Percentiles rank a stretch among this genome's conserved stretches.
Evolutionary conservation across 352 stramenopile species (phyloP).

Genomic region (Pelagophyceae sp.): DNA sequence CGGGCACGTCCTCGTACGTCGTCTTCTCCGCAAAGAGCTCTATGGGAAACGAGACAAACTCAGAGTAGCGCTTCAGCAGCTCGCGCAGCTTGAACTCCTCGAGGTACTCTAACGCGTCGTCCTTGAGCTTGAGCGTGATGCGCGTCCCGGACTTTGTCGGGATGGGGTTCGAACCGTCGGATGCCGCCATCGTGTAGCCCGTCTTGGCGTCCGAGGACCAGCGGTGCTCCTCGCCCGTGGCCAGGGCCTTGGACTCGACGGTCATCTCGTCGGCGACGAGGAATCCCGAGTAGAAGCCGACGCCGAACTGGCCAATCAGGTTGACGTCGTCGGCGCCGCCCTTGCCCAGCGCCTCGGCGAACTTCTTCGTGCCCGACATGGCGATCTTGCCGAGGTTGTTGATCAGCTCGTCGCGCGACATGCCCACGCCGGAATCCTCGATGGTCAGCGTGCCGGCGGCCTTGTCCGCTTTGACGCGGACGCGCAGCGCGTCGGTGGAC

Average conservation of each 20-base stretch:
- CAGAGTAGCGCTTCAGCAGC: conserved; percentile 53
- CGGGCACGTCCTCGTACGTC: conserved; percentile 54
- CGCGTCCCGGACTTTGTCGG: conserved; percentile 46
- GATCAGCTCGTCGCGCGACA: conserved; percentile 92
- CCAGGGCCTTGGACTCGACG: conserved; percentile 85
- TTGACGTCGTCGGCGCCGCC: conserved; percentile 64
- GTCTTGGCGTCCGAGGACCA: conserved; percentile 38
- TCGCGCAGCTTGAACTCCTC: conserved; percentile 55
- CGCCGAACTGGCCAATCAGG: conserved; percentile 95
- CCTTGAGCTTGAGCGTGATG: conserved; percentile 58
- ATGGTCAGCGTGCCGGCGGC: conserved; percentile 87
- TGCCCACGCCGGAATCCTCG: conserved; percentile 89
- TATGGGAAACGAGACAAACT: conserved; percentile 67
- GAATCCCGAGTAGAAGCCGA: conserved; percentile 98
- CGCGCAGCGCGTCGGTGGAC: conserved; percentile 41
- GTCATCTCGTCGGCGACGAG: conserved; percentile 84
- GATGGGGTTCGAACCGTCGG: conserved; percentile 31
- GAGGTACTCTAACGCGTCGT: conserved; percentile 57
- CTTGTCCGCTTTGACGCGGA: conserved; percentile 70
- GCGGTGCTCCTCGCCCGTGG: conserved; percentile 34
- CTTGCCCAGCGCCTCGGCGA: conserved; percentile 69
- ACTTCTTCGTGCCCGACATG: conserved; percentile 89
- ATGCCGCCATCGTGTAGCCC: conserved; percentile 28
- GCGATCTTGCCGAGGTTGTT: conserved; percentile 87
- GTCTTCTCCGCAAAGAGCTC: conserved; percentile 58